A percentile compares a stretch with the other conserved stretches of the same genome.
Evolutionary conservation across 2,329 filamentous ascomycete species (phyloP).

Genomic region (Fusarium oxysporum): DNA sequence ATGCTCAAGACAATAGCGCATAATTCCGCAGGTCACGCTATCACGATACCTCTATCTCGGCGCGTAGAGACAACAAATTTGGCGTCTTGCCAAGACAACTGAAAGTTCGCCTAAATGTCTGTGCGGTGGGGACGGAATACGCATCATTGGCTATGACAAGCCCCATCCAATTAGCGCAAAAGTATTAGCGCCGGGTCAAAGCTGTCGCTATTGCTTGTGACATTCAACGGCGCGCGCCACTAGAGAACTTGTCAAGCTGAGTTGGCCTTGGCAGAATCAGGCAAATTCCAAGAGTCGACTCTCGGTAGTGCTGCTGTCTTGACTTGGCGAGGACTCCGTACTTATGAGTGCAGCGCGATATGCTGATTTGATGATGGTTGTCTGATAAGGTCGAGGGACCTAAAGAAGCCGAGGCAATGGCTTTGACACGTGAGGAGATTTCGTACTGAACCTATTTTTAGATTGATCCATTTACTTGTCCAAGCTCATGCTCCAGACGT

Average conservation of each 20-base stretch:
- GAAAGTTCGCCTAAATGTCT: neutral
- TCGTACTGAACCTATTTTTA: neutral
- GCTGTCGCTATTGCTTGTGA: neutral
- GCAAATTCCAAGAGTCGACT: neutral
- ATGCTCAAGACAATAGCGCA: neutral
- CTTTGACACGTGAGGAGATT: neutral
- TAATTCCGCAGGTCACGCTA: neutral
- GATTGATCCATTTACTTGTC: neutral
- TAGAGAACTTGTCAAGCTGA: neutral
- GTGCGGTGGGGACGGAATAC: neutral
- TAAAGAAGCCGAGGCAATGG: neutral
- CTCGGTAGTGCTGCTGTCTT: neutral
- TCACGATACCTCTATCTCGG: neutral
- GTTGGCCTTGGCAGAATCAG: neutral
- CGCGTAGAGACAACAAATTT: neutral
- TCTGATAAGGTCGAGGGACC: neutral
- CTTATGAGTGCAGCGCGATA: neutral
- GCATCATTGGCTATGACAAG: neutral
- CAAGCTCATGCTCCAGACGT: neutral
- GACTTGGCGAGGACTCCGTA: neutral
- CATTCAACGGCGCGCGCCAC: neutral
- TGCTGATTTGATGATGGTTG: neutral
- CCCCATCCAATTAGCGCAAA: neutral
- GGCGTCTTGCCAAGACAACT: neutral
- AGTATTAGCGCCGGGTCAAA: neutral